A percentile compares a stretch with the other conserved stretches of the same genome.
These are phyloP conservation scores for Rhodotorula glutinis DNA, from an alignment of 1,284 basidiomycete species.

Conservation along the genomic window DNA sequence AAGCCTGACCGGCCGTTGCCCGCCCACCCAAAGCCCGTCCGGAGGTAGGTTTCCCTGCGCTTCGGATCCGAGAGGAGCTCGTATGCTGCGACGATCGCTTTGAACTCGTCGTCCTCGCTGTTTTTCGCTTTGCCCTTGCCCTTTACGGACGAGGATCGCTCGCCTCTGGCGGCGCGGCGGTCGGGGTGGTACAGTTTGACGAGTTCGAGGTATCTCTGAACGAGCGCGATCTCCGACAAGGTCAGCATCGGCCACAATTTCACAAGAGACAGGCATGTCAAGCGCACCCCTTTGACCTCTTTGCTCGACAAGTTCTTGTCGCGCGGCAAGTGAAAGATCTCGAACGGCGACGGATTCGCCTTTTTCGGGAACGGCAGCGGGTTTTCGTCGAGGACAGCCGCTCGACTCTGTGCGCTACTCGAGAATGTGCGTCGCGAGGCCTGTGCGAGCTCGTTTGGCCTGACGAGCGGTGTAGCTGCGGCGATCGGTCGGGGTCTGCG, in stretches of 20 bases:
- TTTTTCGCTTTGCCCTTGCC: slow-evolving; percentile 6
- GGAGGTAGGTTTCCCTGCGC: slow-evolving; percentile 31
- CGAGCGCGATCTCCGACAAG: not conserved
- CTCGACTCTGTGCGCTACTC: not conserved
- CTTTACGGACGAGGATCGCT: not conserved
- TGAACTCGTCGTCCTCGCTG: slow-evolving; percentile 23
- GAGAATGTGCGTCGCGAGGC: not conserved
- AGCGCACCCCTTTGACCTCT: slow-evolving; percentile 23
- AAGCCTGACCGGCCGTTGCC: not conserved
- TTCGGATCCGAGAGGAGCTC: slow-evolving; percentile 39
- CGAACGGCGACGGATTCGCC: slow-evolving; percentile 28
- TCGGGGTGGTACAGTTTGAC: slow-evolving; percentile 32
- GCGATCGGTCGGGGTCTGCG: not conserved
- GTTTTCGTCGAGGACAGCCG: not conserved
- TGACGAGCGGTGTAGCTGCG: not conserved
- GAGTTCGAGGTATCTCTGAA: slow-evolving; percentile 29
- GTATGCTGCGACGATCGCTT: slow-evolving; percentile 41
- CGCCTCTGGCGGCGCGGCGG: not conserved
- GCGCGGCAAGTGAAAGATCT: slow-evolving; percentile 34
- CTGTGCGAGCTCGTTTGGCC: not conserved
- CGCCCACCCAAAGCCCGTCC: slow-evolving; percentile 38
- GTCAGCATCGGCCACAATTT: too few species aligned
- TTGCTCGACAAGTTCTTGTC: slow-evolving; percentile 1
- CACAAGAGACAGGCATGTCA: too few species aligned
- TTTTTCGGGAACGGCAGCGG: slow-evolving; percentile 30